Percentiles rank a stretch among this genome's conserved stretches.
These are phyloP conservation scores for Phytopythium helicoides DNA, from an alignment of 352 stramenopile genomes.

Conservation along the genomic window DNA sequence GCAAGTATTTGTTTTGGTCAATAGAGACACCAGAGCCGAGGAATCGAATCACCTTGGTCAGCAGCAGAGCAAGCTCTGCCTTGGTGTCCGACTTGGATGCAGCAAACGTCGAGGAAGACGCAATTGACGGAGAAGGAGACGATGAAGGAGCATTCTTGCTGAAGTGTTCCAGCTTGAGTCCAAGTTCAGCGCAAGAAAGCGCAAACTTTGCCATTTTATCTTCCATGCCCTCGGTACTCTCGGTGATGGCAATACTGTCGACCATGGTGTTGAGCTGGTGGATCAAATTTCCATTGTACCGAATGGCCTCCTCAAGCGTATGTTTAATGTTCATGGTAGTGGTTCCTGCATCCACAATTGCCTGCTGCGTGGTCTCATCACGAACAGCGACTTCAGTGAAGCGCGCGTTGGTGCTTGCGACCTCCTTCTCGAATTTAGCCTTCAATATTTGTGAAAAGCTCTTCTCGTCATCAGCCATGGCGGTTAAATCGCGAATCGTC, in stretches of 20 bases:
- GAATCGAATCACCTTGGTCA: slow-evolving; percentile 59
- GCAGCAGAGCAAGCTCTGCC: slow-evolving; percentile 35
- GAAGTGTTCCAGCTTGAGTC: slow-evolving; percentile 59
- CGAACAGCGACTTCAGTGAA: slow-evolving; percentile 26
- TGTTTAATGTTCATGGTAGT: slow-evolving; percentile 25
- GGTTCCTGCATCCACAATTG: slow-evolving; percentile 17
- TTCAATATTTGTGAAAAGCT: slow-evolving; percentile 19
- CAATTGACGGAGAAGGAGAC: neutral
- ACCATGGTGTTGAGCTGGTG: slow-evolving; percentile 71
- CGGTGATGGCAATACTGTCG: slow-evolving; percentile 53
- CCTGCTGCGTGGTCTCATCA: slow-evolving; percentile 27
- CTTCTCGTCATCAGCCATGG: slow-evolving; percentile 32
- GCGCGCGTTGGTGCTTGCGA: slow-evolving; percentile 10
- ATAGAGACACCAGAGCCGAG: slow-evolving; percentile 51
- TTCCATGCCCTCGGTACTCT: slow-evolving; percentile 54
- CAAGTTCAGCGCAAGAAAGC: slow-evolving; percentile 39
- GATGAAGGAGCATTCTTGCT: slow-evolving; percentile 14
- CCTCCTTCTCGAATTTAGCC: slow-evolving; percentile 29
- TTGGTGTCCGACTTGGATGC: slow-evolving; percentile 20
- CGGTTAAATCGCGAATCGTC: slow-evolving; percentile 29
- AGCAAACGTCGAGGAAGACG: slow-evolving; percentile 6
- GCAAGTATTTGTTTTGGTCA: slow-evolving; percentile 64
- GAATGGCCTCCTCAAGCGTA: slow-evolving; percentile 37
- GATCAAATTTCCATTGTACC: slow-evolving; percentile 55
- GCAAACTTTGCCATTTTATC: slow-evolving; percentile 55